Evolutionary conservation across 495 filamentous ascomycete genomes (phyloP).

Genomic region (Podospora bellae-mahoneyi): DNA sequence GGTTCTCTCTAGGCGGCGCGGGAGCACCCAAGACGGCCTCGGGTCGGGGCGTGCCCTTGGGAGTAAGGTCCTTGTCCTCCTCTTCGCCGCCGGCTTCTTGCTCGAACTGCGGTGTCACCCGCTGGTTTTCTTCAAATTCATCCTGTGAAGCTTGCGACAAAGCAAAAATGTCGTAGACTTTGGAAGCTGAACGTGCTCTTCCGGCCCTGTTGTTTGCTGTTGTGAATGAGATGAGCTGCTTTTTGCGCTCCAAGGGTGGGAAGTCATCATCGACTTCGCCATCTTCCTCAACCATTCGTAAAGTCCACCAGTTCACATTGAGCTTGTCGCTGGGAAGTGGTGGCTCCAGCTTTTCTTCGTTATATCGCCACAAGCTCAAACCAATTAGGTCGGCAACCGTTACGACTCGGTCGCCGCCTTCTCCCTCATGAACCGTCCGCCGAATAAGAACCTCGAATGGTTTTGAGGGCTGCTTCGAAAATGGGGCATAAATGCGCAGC

Average conservation of each 20-base stretch:
- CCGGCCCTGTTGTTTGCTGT: constrained; percentile 78
- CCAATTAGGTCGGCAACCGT: constrained; percentile 91
- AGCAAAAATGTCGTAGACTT: constrained; percentile 90
- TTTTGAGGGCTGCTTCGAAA: constrained; percentile 65
- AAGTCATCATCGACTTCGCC: constrained; percentile 97
- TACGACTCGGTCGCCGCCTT: constrained; percentile 58
- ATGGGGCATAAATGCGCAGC: constrained; percentile 84
- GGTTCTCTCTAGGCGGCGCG: constrained; percentile 50
- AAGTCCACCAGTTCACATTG: constrained; percentile 87
- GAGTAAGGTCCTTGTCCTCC: constrained; percentile 38
- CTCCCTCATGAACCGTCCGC: constrained; percentile 68
- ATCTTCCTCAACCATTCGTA: constrained; percentile 84
- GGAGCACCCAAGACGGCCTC: constrained; percentile 31
- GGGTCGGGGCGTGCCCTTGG: constrained; percentile 45
- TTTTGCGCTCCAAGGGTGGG: constrained; percentile 74
- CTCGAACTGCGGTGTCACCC: constrained; percentile 66
- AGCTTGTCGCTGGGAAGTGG: constrained; percentile 62
- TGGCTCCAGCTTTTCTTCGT: constrained; percentile 75
- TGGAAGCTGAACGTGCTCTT: constrained; percentile 70
- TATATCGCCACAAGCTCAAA: constrained; percentile 79
- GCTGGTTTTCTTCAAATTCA: constrained; percentile 75
- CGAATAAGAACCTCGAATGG: constrained; percentile 76
- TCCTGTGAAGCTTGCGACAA: constrained; percentile 75
- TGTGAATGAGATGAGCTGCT: constrained; percentile 78
- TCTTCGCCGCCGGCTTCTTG: constrained; percentile 50